phyloP scores from a whole-genome alignment of 2,329 filamentous ascomycete species.

The Gaeumannomyces sp. region DNA sequence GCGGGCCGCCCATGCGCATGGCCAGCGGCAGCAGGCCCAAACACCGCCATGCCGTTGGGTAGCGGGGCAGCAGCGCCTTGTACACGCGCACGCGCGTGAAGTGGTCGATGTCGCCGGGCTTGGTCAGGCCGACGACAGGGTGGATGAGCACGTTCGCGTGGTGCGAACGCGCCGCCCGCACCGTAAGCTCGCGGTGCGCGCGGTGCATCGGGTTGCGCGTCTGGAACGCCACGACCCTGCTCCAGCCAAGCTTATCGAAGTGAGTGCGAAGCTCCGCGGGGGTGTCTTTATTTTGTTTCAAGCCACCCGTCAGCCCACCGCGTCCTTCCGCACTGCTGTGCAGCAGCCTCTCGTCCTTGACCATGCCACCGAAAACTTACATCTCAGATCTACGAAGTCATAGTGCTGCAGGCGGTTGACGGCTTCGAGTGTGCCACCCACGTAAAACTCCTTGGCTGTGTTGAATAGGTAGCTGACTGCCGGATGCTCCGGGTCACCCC shows the following conservation, averaged over 20 bases:
- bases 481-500: conserved; percentile 83
- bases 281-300: conserved; percentile 53
- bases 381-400: conserved; percentile 95
- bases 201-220: conserved; percentile 99
- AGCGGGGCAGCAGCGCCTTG: conserved; percentile 90
- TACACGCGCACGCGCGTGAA: conserved; percentile 99
- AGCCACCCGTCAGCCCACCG: not conserved
- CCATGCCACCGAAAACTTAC: conserved; percentile 36
- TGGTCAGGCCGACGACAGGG: conserved; percentile 95
- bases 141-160: conserved; percentile 99
- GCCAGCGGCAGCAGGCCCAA: conserved; percentile 91
- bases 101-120: conserved; percentile 99
- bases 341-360: not conserved
- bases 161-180: conserved; percentile 89
- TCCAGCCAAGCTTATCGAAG: conserved; percentile 99
- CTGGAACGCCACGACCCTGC: conserved; percentile 96
- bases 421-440: conserved; percentile 93
- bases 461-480: conserved; percentile 85
- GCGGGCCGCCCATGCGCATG: conserved; percentile 98
- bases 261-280: conserved; percentile 90
- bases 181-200: conserved; percentile 94
- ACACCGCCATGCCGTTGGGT: conserved; percentile 99
- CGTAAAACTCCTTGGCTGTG: conserved; percentile 78
- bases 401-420: conserved; percentile 96
- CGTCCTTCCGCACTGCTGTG: too few species aligned